phyloP scores from a whole-genome alignment of 2,329 filamentous ascomycete genomes.

The Keithomyces neogunnii region DNA sequence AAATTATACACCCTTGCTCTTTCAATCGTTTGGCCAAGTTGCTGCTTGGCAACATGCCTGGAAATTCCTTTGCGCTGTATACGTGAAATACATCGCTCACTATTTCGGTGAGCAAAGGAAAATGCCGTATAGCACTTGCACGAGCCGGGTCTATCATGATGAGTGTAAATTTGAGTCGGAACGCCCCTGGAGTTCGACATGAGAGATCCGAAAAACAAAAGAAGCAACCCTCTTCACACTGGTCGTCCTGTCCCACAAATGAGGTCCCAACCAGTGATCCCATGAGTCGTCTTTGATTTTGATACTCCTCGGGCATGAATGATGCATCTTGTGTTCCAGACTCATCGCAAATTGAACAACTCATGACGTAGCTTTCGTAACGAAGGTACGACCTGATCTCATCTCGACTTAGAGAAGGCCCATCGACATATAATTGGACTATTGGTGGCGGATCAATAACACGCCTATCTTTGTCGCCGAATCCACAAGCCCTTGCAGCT shows the following conservation, averaged over 20 bases:
- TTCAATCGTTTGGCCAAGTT: constrained; percentile 65
- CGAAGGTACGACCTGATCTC: constrained; percentile 44
- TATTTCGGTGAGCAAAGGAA: constrained; percentile 40
- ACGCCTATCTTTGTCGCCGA: constrained; percentile 71
- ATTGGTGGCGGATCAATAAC: constrained; percentile 82
- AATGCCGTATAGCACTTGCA: constrained; percentile 36
- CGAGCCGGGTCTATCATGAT: constrained; percentile 59
- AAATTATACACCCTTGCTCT: constrained; percentile 73
- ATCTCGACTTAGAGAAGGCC: constrained; percentile 43
- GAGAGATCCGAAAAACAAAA: constrained; percentile 81
- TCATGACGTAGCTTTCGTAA: constrained; percentile 61
- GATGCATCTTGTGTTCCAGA: constrained; percentile 59
- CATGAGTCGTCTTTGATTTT: constrained; percentile 69
- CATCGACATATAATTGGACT: constrained; percentile 60
- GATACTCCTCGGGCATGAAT: constrained; percentile 61
- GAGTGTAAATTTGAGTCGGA: constrained; percentile 64
- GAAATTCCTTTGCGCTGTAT: constrained; percentile 79
- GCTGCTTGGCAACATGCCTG: constrained; percentile 74
- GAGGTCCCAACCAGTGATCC: constrained; percentile 70
- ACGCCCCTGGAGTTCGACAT: constrained; percentile 68
- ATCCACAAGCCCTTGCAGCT: constrained; percentile 72
- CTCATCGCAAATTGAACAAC: constrained; percentile 69
- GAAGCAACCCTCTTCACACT: constrained; percentile 67
- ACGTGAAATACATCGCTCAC: constrained; percentile 69
- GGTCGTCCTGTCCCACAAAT: constrained; percentile 68